Base-by-base conservation (phyloP, 2,329 filamentous ascomycete species). In the Penicillium sp. region DNA sequence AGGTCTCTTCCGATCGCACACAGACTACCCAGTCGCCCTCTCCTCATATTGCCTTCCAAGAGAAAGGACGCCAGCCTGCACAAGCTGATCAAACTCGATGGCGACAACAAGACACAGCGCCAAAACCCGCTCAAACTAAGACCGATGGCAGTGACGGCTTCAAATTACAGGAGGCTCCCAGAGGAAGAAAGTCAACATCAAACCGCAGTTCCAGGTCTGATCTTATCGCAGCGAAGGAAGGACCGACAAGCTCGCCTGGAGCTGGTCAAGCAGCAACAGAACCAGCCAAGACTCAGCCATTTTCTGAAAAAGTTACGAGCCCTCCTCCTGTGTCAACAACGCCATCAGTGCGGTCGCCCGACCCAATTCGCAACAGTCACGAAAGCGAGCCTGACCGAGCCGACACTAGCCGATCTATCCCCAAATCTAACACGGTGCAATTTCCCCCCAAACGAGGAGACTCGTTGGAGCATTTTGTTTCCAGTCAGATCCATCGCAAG, bases 11-110 rank as follows among this genome's bases (percentile, higher is more conserved):
- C 47, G 56, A 58, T 20, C 56, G 56, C 42, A 52, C 62, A 52
- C 63, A 70, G 50, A 62, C 63, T 66, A 79, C 63, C 8, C 74
- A 67, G 51, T 68, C 76, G 58, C 82, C 85, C 2, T 91, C 90
- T 16, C 90, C 91, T n/a, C 91, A 96, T 66, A 96, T 96, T 65
- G 89, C 91, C 21, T 95, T 91, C 69, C 91, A 96, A 70, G 90
- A 96, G 66, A 94, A 92, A 72, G 84, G 84, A 1, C 83, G 89
- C 46, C 81, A 84, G 59, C 74, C 80, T 4, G 86, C 49, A 51
- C 14, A 35, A 18, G 38, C 50, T 20, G 67, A 68, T 33, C 47
- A 64, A 8, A 52, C 57, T 40, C 66, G 64, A 20, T 69, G 66
- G 64, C 66, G 67, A 35, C 64, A 67, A 60, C 50, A 52, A n/a